Conservation (phyloP, 371 early-diverging fungal species). For the Paraphysoderma sedebokerense region DNA sequence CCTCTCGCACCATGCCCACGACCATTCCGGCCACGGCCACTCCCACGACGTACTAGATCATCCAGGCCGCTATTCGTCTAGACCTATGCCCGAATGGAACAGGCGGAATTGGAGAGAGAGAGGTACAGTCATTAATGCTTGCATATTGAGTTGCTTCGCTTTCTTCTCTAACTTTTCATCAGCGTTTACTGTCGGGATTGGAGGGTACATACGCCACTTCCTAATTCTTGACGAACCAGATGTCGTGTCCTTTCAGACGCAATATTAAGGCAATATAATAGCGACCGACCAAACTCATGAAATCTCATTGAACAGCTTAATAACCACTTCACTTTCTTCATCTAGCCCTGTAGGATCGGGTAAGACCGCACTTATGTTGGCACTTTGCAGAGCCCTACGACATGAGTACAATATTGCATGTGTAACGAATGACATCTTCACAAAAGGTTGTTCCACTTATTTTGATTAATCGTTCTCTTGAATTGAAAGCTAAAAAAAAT, state of each 20-base stretch:
- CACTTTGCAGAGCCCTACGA: conserved; percentile 64
- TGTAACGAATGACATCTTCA: conserved; percentile 75
- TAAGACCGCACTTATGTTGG: conserved; percentile 86
- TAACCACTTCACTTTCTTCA: background rate
- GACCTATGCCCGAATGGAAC: conserved; percentile 45
- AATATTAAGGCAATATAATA: background rate
- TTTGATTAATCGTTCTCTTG: too few relatives aligned
- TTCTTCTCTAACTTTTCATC: too few relatives aligned
- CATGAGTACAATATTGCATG: conserved; percentile 62
- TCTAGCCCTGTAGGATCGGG: conserved; percentile 83
- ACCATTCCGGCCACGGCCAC: conserved; percentile 55
- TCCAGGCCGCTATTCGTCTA: conserved; percentile 66
- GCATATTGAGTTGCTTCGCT: too few relatives aligned
- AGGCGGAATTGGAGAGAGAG: conserved; percentile 77
- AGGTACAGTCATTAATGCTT: too few relatives aligned
- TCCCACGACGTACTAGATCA: conserved; percentile 76
- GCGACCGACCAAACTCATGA: conserved; percentile 1
- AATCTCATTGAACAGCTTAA: background rate
- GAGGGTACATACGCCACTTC: conserved; percentile 40
- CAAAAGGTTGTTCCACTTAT: too few relatives aligned
- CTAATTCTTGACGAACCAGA: background rate
- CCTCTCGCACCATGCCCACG: conserved; percentile 22
- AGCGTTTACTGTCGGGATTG: conserved; percentile 90
- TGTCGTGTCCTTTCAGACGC: background rate
- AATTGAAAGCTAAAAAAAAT: too few relatives aligned